Conservation (phyloP, 2,329 filamentous ascomycete species). For the Paracoccidioides brasiliensis region DNA sequence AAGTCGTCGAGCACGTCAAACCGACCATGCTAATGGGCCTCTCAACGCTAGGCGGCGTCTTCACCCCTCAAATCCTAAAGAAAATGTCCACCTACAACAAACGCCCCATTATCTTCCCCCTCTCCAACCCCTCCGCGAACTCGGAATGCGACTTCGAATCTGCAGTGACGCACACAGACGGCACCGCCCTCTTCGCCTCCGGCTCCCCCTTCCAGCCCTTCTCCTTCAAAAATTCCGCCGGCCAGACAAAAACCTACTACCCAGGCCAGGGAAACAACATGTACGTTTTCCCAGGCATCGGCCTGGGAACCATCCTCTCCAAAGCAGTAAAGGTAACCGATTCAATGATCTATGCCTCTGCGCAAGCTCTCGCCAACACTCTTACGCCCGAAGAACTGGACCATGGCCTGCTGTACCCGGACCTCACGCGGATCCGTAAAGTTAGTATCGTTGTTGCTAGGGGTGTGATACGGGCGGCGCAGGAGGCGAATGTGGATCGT, state of each 20-base stretch:
- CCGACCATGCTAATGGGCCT: constrained; percentile 90
- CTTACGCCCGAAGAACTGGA: constrained; percentile 71
- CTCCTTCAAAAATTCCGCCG: constrained; percentile 47
- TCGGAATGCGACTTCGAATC: constrained; percentile 97
- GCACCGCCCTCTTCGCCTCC: constrained; percentile 83
- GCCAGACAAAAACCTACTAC: constrained; percentile 53
- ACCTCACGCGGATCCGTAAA: constrained; percentile 80
- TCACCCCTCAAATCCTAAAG: constrained; percentile 74
- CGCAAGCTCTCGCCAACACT: constrained; percentile 62
- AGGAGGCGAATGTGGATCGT: constrained; percentile 58
- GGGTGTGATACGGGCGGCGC: constrained; percentile 85
- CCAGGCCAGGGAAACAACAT: constrained; percentile 69
- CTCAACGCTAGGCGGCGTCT: constrained; percentile 86
- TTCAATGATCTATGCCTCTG: constrained; percentile 93
- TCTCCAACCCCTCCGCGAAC: constrained; percentile 92
- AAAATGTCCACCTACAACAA: constrained; percentile 52
- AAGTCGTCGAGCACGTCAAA: constrained; percentile 89
- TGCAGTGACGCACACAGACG: constrained; percentile 80
- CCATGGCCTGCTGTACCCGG: constrained; percentile 77
- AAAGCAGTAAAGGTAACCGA: constrained; percentile 81
- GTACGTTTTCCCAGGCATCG: constrained; percentile 95
- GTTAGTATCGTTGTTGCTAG: constrained; percentile 76
- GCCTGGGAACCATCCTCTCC: constrained; percentile 80
- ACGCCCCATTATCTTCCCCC: constrained; percentile 82
- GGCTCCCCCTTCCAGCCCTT: constrained; percentile 79